phyloP scores from a whole-genome alignment of 805 yeast species.

The Candida schatavii region DNA sequence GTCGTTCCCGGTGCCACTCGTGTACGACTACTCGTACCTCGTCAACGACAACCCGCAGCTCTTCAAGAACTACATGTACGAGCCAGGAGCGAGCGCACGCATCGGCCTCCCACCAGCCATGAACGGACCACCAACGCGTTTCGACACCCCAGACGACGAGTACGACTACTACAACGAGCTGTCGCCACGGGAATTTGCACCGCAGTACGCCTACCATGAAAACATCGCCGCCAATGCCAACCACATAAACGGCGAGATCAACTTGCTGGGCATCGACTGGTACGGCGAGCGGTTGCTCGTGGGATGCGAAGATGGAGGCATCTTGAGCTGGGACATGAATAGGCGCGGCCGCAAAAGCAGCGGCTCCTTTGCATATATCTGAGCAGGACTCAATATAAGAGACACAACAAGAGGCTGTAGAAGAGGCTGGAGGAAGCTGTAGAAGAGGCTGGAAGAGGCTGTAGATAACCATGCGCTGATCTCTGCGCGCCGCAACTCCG shows the following conservation, averaged over 20 bases:
- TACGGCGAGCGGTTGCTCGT: constrained; percentile 28
- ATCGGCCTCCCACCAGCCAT: constrained; percentile 17
- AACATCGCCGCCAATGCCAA: constrained; percentile 14
- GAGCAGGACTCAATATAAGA: background rate
- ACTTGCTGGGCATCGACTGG: constrained; percentile 41
- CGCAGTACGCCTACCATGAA: background rate
- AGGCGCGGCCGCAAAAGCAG: constrained; percentile 36
- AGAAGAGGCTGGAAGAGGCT: too few species aligned
- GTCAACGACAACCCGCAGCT: constrained; percentile 34
- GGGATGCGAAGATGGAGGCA: constrained; percentile 42
- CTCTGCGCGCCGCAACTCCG: background rate
- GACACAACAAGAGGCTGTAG: background rate
- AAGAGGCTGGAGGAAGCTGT: too few species aligned
- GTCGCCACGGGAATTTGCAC: background rate
- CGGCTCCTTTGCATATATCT: constrained; percentile 36
- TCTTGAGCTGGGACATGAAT: constrained; percentile 40
- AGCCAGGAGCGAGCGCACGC: constrained; percentile 16
- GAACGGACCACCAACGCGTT: constrained; percentile 15
- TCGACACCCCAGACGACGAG: background rate
- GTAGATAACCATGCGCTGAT: too few species aligned
- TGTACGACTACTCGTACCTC: constrained; percentile 41
- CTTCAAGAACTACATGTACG: constrained; percentile 33
- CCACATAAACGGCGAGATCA: constrained; percentile 44
- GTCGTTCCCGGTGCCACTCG: constrained; percentile 34
- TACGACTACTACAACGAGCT: constrained; percentile 3